A percentile compares a stretch with the other conserved stretches of the same genome.
Conservation (phyloP, 192 early-diverging fungal species). For the Coemansia pectinata region DNA sequence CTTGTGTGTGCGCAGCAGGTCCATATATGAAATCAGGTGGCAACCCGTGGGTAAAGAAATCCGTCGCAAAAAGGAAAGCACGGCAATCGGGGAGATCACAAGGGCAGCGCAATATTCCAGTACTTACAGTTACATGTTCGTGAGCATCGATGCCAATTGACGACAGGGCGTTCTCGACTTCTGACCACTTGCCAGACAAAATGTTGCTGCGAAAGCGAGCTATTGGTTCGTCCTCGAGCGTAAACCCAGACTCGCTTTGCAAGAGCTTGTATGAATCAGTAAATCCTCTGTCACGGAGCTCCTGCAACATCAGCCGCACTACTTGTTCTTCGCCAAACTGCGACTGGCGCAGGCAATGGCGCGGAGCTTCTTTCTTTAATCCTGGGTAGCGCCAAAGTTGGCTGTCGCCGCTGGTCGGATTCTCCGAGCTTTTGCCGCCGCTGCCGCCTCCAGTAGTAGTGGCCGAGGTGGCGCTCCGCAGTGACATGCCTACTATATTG, state of each 20-base stretch:
- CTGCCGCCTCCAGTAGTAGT: constrained; percentile 5
- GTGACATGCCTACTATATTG: constrained; percentile 7
- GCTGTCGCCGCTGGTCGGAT: neutral
- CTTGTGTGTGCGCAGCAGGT: neutral
- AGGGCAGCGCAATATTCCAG: neutral
- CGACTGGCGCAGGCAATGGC: constrained; percentile 45
- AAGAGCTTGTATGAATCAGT: constrained; percentile 69
- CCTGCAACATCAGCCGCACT: constrained; percentile 86
- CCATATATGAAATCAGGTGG: neutral
- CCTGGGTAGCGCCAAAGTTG: constrained; percentile 39
- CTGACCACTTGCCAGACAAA: constrained; percentile 75
- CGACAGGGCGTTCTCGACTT: constrained; percentile 62
- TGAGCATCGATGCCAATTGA: constrained; percentile 34
- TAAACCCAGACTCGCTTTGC: constrained; percentile 78
- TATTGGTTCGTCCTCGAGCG: constrained; percentile 72
- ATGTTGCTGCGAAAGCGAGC: constrained; percentile 70
- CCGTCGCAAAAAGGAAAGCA: constrained; percentile 2
- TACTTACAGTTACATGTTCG: constrained; percentile 23
- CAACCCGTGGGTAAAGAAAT: constrained; percentile 5
- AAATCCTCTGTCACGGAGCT: constrained; percentile 78
- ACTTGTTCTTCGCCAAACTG: constrained; percentile 67
- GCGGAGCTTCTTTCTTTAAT: constrained; percentile 28
- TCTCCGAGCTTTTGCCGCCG: constrained; percentile 4
- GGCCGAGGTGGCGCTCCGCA: constrained; percentile 1
- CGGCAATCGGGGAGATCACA: neutral